Conservation (phyloP, 2,329 filamentous ascomycete species). For the Celoporthe dispersa region DNA sequence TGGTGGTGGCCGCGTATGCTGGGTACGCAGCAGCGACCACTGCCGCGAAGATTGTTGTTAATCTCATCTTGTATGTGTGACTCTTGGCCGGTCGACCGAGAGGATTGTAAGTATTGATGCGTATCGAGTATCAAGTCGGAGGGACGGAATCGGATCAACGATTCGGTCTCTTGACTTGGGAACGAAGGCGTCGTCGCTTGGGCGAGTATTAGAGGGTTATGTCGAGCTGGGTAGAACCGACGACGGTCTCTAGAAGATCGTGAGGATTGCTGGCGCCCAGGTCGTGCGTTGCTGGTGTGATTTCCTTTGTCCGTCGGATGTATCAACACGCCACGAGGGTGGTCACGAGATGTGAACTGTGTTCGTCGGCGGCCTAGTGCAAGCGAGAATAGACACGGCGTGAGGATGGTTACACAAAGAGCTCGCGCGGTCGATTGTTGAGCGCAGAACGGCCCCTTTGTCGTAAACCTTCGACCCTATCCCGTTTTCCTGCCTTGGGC, state of each 20-base stretch:
- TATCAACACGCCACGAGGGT: neutral
- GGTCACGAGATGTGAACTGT: neutral
- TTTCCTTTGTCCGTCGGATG: neutral
- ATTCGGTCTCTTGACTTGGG: constrained; percentile 8
- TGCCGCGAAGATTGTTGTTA: constrained; percentile 23
- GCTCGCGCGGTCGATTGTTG: constrained; percentile 10
- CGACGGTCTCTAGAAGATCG: neutral
- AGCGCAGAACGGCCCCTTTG: constrained; percentile 18
- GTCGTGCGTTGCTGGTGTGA: neutral
- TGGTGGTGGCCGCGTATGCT: constrained; percentile 21
- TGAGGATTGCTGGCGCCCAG: neutral
- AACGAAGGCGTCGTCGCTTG: neutral
- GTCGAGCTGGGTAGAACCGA: neutral
- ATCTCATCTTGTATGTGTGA: constrained; percentile 26
- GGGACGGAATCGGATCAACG: constrained; percentile 16
- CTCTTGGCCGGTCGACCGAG: constrained; percentile 2
- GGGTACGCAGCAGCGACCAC: constrained; percentile 20
- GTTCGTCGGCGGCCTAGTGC: neutral
- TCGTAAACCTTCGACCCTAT: neutral
- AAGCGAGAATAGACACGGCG: constrained; percentile 17
- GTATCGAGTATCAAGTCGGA: neutral
- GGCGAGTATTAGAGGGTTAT: neutral
- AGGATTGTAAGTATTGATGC: neutral
- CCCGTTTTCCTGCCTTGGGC: neutral
- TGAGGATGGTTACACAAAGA: constrained; percentile 22